phyloP scores from a whole-genome alignment of 768 basidiomycete genomes.

The Tricholoma bakamatsutake region DNA sequence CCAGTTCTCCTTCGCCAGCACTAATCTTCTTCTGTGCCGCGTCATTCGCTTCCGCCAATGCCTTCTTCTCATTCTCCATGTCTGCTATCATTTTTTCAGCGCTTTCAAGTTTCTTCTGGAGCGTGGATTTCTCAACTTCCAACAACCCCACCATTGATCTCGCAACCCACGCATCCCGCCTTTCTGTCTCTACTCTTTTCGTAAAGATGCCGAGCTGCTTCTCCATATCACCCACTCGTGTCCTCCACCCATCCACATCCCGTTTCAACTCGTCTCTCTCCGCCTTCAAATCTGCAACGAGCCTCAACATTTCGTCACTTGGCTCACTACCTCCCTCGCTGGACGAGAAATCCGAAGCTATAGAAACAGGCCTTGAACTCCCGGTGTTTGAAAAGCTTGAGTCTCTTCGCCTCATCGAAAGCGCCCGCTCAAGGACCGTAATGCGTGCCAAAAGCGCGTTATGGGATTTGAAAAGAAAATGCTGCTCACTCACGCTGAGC shows the following conservation, averaged over 20 bases:
- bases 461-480: slow-evolving; percentile 84
- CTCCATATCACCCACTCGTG: slow-evolving; percentile 71
- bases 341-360: slow-evolving; percentile 38
- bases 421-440: slow-evolving; percentile 70
- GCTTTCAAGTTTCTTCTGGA: slow-evolving; percentile 43
- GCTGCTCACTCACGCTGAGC: slow-evolving; percentile 69
- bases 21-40: slow-evolving; percentile 26
- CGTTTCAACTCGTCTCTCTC: slow-evolving; percentile 87
- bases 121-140: slow-evolving; percentile 58
- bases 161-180: slow-evolving; percentile 81
- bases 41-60: slow-evolving; percentile 30
- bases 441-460: slow-evolving; percentile 78
- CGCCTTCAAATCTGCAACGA: slow-evolving; percentile 73
- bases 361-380: slow-evolving; percentile 47
- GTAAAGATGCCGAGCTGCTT: slow-evolving; percentile 60
- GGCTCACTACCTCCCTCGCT: slow-evolving; percentile 38
- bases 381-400: slow-evolving; percentile 27
- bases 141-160: slow-evolving; percentile 62
- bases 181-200: slow-evolving; percentile 68
- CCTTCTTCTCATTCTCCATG: slow-evolving; percentile 25
- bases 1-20: slow-evolving; percentile 50
- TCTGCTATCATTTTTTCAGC: slow-evolving; percentile 25
- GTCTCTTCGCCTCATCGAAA: slow-evolving; percentile 39
- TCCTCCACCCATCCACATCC: slow-evolving; percentile 86
- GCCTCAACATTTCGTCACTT: slow-evolving; percentile 71